Evolutionary conservation across 73 alveolate genomes (phyloP), one percentile per base, ranked within the genome.

Genomic region (Paramecium bursaria): DNA sequence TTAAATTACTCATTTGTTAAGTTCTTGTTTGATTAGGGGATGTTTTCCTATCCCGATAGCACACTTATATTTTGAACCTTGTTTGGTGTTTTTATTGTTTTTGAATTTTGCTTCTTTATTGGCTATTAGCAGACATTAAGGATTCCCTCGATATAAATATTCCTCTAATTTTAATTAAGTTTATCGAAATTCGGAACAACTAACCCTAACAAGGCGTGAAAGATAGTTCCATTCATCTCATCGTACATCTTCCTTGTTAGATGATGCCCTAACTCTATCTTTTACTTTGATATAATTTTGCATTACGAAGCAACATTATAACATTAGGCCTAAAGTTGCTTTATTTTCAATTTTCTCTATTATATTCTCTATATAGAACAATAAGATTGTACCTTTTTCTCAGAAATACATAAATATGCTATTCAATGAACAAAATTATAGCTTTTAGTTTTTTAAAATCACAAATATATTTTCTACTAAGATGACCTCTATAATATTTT

Each of bases 401-500:
- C 33, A 42, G 60, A 33, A 67, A 67, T 67, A 25, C n/a, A 67
- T 67, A 57, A 42, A 67, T 67, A 15, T 67, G 82, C 27, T 42
- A 33, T 67, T 67, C 82, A 13, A 67, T 39, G 44, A 67, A 39
- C 21, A 31, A 15, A 4, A 67, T 57, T 6, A 67, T 67, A 25
- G 49, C 26, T 42, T 67, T 67, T 42, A 67, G 27, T 42, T 47
- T 67, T 13, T 17, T 25, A 67, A 9, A 67, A 33, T 67, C 35
- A 57, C 82, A 67, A 33, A 67, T 29, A 7, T 35, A 67, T 42
- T 67, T 67, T 42, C 82, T 67, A 42, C 82, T 67, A 17, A 67
- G 6, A 17, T 35, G 44, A 10, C 82, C 82, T 67, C 82, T 14
- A 15, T 35, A 39, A 11, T 22, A 19, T 67, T 67, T 67, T 42